phyloP scores from a whole-genome alignment of 2,329 filamentous ascomycete genomes.

The Epichloe baconii region DNA sequence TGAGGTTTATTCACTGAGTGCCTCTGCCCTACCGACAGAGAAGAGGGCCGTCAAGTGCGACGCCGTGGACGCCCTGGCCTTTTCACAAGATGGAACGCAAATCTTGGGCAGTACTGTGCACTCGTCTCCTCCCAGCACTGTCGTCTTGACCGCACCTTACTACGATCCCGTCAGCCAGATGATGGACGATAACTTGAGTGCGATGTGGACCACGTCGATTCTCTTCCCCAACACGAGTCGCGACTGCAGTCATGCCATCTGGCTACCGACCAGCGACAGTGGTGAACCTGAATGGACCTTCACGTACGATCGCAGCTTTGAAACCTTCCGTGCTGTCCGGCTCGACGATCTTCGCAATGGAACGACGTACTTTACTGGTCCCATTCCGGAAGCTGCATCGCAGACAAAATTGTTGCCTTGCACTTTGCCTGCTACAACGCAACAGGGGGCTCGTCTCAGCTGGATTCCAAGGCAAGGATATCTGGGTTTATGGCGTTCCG shows the following conservation, averaged over 20 bases:
- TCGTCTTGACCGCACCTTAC: constrained; percentile 68
- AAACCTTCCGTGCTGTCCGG: constrained; percentile 65
- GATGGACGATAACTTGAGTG: constrained; percentile 54
- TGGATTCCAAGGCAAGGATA: constrained; percentile 56
- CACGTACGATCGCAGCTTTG: constrained; percentile 63
- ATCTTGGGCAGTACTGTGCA: constrained; percentile 62
- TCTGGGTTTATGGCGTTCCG: constrained; percentile 72
- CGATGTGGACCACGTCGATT: constrained; percentile 77
- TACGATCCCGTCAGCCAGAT: constrained; percentile 58
- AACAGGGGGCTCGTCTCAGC: constrained; percentile 58
- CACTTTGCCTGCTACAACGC: constrained; percentile 57
- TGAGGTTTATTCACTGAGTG: constrained; percentile 65
- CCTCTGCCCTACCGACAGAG: constrained; percentile 50
- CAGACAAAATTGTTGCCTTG: constrained; percentile 51
- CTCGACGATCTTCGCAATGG: constrained; percentile 64
- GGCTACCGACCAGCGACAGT: constrained; percentile 47
- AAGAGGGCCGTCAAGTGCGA: constrained; percentile 68
- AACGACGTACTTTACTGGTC: constrained; percentile 68
- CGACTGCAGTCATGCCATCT: constrained; percentile 63
- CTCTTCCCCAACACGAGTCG: constrained; percentile 70
- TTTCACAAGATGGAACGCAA: constrained; percentile 67
- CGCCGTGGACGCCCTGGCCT: constrained; percentile 58
- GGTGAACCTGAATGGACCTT: constrained; percentile 65
- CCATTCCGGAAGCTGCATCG: constrained; percentile 37
- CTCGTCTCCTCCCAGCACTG: constrained; percentile 52